Base-by-base conservation (phyloP, 371 early-diverging fungal genomes). In the Mucor irregularis region DNA sequence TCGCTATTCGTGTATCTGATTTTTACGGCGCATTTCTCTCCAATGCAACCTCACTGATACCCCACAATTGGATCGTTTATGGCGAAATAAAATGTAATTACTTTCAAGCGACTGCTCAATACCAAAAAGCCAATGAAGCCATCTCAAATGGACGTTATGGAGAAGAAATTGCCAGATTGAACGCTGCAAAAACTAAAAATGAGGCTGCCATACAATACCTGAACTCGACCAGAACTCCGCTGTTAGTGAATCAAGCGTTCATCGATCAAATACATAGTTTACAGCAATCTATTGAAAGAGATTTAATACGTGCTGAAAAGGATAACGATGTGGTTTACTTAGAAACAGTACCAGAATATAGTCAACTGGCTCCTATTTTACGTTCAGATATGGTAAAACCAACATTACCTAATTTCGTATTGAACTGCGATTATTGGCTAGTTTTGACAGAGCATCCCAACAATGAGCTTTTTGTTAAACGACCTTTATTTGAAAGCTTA, bases 241-340 rank as follows among this genome's bases (percentile, higher is more conserved):
- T n/a, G n/a, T 19, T 71, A 2, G 9, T 56, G 2, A 59, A 56
- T 34, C 19, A 49, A 3, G 22, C 62, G 2, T 70, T 48, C 21
- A 31, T 66, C 11, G 64, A 61, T 29, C 71, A 73, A 49, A 47
- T 78, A 2, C 43, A 50, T 29, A 72, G 84, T 3, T 71, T 89
- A 5, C 67, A 81, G 26, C 78, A 72, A 28, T 66, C 75, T 0
- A 83, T 90, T 7, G 57, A 71, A 25, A 68, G 77, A 29, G 85
- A 88, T 49, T 61, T 92, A 4, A 61, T 69, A 1, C 70, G 88
- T 4, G 94, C 96, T 7, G 87, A 88, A 48, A 90, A 86, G 68
- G 96, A 96, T 62, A 96, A 96, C 57, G 92, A 94, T 65, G 68
- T 89, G 39, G 88, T 95, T 3, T 96, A 93, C 63, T 68, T 92